Evolutionary conservation across 2,329 filamentous ascomycete species (phyloP), one percentile per base, ranked within the genome.

Genomic region (Hirsutella thompsonii): DNA sequence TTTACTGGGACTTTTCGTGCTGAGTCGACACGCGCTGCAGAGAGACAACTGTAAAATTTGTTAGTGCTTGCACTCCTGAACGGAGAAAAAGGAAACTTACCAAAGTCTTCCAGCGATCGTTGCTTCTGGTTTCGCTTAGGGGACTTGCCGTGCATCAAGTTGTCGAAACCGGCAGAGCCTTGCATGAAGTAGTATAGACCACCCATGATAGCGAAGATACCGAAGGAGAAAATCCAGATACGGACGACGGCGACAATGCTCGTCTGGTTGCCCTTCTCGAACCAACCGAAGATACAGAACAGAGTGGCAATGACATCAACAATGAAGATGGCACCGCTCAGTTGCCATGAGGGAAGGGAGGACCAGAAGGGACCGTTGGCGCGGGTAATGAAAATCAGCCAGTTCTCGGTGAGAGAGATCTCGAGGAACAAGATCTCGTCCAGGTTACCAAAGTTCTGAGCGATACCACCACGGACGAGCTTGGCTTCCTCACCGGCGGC

Each of bases 341-440:
- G 71, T 64, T 93, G 84, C 83, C 85, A 89, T 46, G 86, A 93
- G 45, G 88, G 87, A 44, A 87, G 76, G 20, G 83, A 89, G 3
- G 83, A 88, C 86, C 86, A 93, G 74, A 93, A 90, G 41, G 86
- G 85, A 55, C 87, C 86, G 64, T 89, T 89, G 66, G 86, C 83
- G 72, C 88, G 86, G 49, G 87, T 94, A 67, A 94, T 90, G 71
- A 94, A 93, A 65, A 94, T 94, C 40, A 94, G 75, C 87, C 88
- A 94, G 69, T 93, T 94, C 73, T 94, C 85, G 45, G 87, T 89
- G 41, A 94, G 76, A 11, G 84, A 86, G 61, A 94, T 85, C 67
- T 94, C 78, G 30, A 94, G 79, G 76, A 94, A 94, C 55, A 94
- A 66, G 44, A 94, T 79, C 52, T 80, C 78, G 52, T 94, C 85